Evolutionary conservation across 805 yeast species (phyloP).

Genomic region (Yamadazyma olivae): DNA sequence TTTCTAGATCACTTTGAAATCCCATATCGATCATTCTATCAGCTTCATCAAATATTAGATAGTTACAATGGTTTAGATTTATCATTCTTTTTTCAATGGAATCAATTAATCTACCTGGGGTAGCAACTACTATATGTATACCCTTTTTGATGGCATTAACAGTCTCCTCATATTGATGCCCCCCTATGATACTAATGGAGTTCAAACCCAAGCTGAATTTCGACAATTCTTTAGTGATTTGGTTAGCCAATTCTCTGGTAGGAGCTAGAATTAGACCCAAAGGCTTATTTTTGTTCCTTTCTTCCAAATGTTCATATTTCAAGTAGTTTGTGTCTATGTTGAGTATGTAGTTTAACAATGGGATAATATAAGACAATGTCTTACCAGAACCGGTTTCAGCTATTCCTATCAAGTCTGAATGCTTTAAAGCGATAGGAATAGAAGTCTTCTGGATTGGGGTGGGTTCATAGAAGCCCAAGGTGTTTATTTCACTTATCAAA

Average conservation of each 20-base stretch:
- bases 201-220: slow-evolving; percentile 46
- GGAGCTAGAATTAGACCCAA: slow-evolving; percentile 85
- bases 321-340: slow-evolving; percentile 31
- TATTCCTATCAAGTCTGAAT: slow-evolving; percentile 76
- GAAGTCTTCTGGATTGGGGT: slow-evolving; percentile 92
- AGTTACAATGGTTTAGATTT: slow-evolving; percentile 57
- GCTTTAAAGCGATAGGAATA: slow-evolving; percentile 62
- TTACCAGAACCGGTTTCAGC: slow-evolving; percentile 98
- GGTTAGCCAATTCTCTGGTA: slow-evolving; percentile 90
- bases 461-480: slow-evolving; percentile 58
- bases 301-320: slow-evolving; percentile 40
- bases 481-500: slow-evolving; percentile 26
- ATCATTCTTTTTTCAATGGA: slow-evolving; percentile 67
- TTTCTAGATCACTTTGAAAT: slow-evolving; percentile 74
- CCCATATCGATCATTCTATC: slow-evolving; percentile 96
- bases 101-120: slow-evolving; percentile 91
- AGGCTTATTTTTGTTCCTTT: slow-evolving; percentile 55
- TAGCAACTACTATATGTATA: slow-evolving; percentile 82
- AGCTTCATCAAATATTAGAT: slow-evolving; percentile 86
- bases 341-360: slow-evolving; percentile 56
- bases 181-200: slow-evolving; percentile 78
- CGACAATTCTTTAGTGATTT: slow-evolving; percentile 66
- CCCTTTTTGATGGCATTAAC: slow-evolving; percentile 48
- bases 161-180: slow-evolving; percentile 79
- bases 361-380: slow-evolving; percentile 78